phyloP scores from a whole-genome alignment of 2,329 filamentous ascomycete genomes.

The Neocucurbitaria cava region DNA sequence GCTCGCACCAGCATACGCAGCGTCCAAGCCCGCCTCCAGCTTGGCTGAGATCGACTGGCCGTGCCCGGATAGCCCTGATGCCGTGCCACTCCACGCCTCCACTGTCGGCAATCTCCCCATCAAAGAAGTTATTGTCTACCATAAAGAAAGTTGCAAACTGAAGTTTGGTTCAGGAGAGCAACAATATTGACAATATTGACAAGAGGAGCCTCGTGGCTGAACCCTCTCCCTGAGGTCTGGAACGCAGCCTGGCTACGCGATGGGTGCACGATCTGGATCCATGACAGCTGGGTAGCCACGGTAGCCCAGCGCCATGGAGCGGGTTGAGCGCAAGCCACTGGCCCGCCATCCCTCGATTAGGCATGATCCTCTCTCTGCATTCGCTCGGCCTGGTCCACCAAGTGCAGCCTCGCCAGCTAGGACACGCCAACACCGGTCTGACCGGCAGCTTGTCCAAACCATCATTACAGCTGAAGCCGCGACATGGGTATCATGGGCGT shows the following conservation, averaged over 20 bases:
- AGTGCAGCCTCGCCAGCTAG: slow-evolving; percentile 35
- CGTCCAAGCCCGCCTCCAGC: background rate
- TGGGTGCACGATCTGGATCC: slow-evolving; percentile 17
- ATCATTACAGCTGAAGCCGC: slow-evolving; percentile 33
- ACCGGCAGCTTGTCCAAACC: slow-evolving; percentile 14
- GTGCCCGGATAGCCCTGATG: slow-evolving; percentile 10
- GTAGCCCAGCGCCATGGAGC: slow-evolving; percentile 20
- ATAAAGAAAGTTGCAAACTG: background rate
- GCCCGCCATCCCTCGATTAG: slow-evolving; percentile 10
- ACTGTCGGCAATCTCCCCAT: background rate
- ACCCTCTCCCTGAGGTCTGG: background rate
- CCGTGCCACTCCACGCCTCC: slow-evolving; percentile 4
- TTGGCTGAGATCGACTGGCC: slow-evolving; percentile 8
- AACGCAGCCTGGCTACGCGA: slow-evolving; percentile 5
- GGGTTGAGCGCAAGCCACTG: slow-evolving; percentile 34
- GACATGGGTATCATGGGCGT: slow-evolving; percentile 25
- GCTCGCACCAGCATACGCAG: background rate
- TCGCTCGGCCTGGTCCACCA: slow-evolving; percentile 20
- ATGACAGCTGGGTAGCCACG: slow-evolving; percentile 22
- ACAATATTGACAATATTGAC: background rate
- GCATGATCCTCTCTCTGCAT: slow-evolving; percentile 19
- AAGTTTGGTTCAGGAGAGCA: background rate
- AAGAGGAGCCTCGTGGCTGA: background rate
- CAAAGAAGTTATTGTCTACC: background rate
- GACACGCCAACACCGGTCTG: slow-evolving; percentile 32